Conservation (phyloP, 1,139 yeast species). For the Saccharomyces hybrid region DNA sequence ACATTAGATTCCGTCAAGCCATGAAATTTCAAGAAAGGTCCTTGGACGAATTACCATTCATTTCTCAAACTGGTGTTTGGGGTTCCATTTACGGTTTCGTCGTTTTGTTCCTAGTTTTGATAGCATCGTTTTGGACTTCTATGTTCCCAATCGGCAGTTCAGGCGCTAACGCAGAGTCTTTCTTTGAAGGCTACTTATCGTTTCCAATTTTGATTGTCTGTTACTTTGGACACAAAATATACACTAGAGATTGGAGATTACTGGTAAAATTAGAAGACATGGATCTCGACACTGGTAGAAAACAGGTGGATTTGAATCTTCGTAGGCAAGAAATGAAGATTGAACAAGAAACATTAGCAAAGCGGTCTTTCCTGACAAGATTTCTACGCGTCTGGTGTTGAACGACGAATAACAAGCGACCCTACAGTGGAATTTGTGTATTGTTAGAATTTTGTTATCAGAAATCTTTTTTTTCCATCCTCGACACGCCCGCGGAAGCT, state of each 20-base stretch:
- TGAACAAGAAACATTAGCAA: constrained; percentile 45
- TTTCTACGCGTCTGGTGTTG: constrained; percentile 49
- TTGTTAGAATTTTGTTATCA: neutral
- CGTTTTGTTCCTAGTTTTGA: constrained; percentile 43
- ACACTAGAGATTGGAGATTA: constrained; percentile 46
- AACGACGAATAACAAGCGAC: neutral
- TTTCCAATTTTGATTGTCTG: constrained; percentile 52
- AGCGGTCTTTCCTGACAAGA: constrained; percentile 49
- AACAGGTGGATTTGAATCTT: constrained; percentile 56
- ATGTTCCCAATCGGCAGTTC: constrained; percentile 51
- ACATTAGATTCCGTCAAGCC: too few relatives aligned
- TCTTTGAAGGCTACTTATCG: constrained; percentile 58
- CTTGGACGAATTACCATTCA: too few relatives aligned
- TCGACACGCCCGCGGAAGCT: neutral
- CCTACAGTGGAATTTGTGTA: neutral
- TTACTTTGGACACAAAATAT: constrained; percentile 50
- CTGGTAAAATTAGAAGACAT: constrained; percentile 45
- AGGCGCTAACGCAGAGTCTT: constrained; percentile 47
- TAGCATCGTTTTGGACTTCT: constrained; percentile 67
- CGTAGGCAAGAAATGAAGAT: constrained; percentile 59
- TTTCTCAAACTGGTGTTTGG: too few relatives aligned
- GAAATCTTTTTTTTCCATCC: neutral
- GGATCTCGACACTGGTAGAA: constrained; percentile 66
- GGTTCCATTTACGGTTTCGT: constrained; percentile 44
- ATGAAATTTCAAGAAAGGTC: too few relatives aligned